Base-by-base conservation (phyloP, 345 rosid genomes). In the Arabidopsis suecica region DNA sequence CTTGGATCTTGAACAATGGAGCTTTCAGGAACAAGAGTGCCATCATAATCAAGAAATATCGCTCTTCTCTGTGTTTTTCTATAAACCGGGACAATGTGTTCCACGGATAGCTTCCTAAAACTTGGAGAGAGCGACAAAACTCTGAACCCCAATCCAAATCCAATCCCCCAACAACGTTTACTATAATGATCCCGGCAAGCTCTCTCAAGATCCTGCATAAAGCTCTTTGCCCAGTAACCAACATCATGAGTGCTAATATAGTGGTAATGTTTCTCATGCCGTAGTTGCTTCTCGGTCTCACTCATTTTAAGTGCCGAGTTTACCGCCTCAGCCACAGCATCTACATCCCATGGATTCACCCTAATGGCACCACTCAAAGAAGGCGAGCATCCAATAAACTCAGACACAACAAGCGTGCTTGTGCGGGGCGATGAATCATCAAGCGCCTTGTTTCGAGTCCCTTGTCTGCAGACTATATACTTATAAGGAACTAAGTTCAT, bases 241-340 rank as follows among this genome's bases (percentile, higher is more conserved):
- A 86, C 82, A 65, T 83, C 87, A 72, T 87, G 90, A 51, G 86
- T 80, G 41, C 83, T 80, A 41, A 87, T 58, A 51, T 87, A 85
- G 5, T 81, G 73, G 56, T 83, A 83, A 69, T 87, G 90, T 57
- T 78, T 78, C 66, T 71, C 81, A 71, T 78, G 81, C 9, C 77
- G 49, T 8, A 71, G 59, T 11, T 78, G 71, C 73, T 83, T 83
- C 83, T 83, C 86, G 5, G 28, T 14, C 48, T 83, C 79, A 50
- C 72, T 37, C 84, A 79, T 81, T 13, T 60, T 57, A 16, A 83
- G 69, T 58, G 84, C 84, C 1, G 70, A 69, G 58, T 72, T 42
- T 10, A 83, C 53, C 33, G 83, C 86, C 4, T 81, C 81, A 5
- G 86, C 79, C 48, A 81, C 82, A 9, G 76, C 86, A 32, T 69